A percentile compares a stretch with the other conserved stretches of the same genome.
Evolutionary conservation across 305 asterid genomes (phyloP).

Genomic region (Fraxinus platypoda): DNA sequence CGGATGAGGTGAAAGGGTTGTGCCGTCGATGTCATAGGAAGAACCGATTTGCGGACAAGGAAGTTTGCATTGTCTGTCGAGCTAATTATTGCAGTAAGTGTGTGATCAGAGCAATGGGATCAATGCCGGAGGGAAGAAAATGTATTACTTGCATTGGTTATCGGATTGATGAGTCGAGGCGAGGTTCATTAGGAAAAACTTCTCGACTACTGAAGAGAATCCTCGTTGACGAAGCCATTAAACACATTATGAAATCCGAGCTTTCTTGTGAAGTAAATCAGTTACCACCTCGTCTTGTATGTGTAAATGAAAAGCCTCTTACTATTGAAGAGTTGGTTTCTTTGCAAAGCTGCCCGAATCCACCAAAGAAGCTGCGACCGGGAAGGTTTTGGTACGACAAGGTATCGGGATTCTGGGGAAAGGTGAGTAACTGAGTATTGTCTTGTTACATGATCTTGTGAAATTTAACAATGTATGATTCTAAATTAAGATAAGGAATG

Average conservation of each 20-base stretch:
- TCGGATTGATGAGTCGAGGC: slow-evolving; percentile 52
- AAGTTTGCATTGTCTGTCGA: slow-evolving; percentile 70
- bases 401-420: slow-evolving; percentile 87
- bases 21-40: slow-evolving; percentile 60
- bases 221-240: slow-evolving; percentile 36
- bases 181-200: slow-evolving; percentile 63
- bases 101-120: slow-evolving; percentile 83
- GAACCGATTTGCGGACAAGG: slow-evolving; percentile 56
- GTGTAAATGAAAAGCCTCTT: slow-evolving; percentile 55
- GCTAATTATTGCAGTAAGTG: slow-evolving; percentile 74
- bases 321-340: slow-evolving; percentile 48
- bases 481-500: not conserved
- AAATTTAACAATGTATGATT: not conserved
- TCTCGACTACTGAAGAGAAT: slow-evolving; percentile 59
- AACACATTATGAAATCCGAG: slow-evolving; percentile 58
- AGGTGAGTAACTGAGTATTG: slow-evolving; percentile 46
- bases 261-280: slow-evolving; percentile 57
- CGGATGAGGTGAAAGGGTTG: slow-evolving; percentile 49
- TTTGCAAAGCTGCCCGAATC: slow-evolving; percentile 62
- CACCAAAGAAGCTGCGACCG: slow-evolving; percentile 79
- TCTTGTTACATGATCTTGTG: not conserved
- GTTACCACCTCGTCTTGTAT: slow-evolving; percentile 51
- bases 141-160: slow-evolving; percentile 63
- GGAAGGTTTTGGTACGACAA: slow-evolving; percentile 88
- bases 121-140: slow-evolving; percentile 91